Base-by-base conservation (phyloP, 257 asterid species). In the Capsicum baccatum region DNA sequence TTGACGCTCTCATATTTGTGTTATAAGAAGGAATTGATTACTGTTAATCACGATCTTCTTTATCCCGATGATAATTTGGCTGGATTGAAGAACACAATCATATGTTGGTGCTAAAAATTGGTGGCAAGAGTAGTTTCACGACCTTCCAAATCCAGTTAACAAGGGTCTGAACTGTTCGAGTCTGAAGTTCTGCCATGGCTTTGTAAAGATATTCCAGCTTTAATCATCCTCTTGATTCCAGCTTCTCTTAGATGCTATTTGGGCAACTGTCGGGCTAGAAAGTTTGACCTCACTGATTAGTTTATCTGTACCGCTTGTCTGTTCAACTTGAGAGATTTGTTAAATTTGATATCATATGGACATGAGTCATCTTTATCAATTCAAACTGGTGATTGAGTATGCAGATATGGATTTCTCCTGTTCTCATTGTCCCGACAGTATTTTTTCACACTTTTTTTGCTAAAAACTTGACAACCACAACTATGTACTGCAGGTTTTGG, bases 401-500 rank as follows among this genome's bases (percentile, higher is more conserved):
- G 59, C 42, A 59, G 58, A 57, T 48, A 37, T 13, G 71, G 56
- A 10, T 59, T 80, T 37, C 83, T 59, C 19, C 33, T 78, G 33
- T 69, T 69, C 5, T 69, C 14, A 16, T 68, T 39, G 76, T 68
- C 15, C 48, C 74, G 13, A 14, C 74, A 12, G 63, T 26, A 76
- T 12, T 4, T 3, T 26, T 76, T 26, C 19, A 3, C 14, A 64
- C 37, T 54, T 55, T n/a, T 33, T 15, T 68, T 19, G 13, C 52
- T 63, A 68, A 33, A 64, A 55, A 73, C 52, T 81, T 33, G 47
- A 62, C 10, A 58, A 83, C 42, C 39, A 68, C 48, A 64, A 80
- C 62, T 66, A 70, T 62, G 33, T 57, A 79, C 52, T 89, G 85
- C 92, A 95, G 98, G 98, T 62, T 93, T 93, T 88, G 99, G 98